Conservation (phyloP, 306 rosid genomes). For the Coriaria nepalensis region DNA sequence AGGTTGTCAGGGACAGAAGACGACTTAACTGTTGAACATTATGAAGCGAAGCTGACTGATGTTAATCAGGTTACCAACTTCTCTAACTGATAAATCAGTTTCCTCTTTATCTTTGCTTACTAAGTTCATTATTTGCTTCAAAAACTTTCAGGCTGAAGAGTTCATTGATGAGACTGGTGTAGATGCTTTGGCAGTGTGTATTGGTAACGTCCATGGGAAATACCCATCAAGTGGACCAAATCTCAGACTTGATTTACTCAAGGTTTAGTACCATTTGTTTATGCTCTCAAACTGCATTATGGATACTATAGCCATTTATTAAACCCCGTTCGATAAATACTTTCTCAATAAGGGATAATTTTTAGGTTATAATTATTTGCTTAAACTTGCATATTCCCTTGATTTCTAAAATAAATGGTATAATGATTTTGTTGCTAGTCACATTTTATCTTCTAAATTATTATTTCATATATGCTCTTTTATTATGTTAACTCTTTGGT, state of each 20-base stretch:
- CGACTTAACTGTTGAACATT: constrained; percentile 80
- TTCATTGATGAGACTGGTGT: constrained; percentile 80
- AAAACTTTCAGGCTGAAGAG: constrained; percentile 66
- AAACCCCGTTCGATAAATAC: too few relatives aligned
- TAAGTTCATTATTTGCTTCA: constrained; percentile 3
- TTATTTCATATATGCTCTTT: too few relatives aligned
- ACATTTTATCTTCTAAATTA: too few relatives aligned
- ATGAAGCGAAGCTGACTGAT: constrained; percentile 82
- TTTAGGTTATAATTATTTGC: too few relatives aligned
- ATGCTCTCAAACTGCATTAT: too few relatives aligned
- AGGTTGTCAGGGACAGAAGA: constrained; percentile 96
- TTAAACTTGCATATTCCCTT: too few relatives aligned
- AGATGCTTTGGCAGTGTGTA: constrained; percentile 98
- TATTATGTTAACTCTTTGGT: too few relatives aligned
- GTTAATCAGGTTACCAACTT: constrained; percentile 44
- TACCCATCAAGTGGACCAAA: constrained; percentile 88
- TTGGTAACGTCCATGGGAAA: constrained; percentile 88
- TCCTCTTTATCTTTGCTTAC: constrained; percentile 6
- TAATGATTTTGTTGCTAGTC: too few relatives aligned
- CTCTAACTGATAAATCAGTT: neutral
- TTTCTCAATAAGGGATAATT: too few relatives aligned
- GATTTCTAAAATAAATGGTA: too few relatives aligned
- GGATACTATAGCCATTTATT: too few relatives aligned
- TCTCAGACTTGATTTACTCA: constrained; percentile 76
- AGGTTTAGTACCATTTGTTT: constrained; percentile 40